Conservation (phyloP, 768 basidiomycete species). For the Mrakia blollopis region DNA sequence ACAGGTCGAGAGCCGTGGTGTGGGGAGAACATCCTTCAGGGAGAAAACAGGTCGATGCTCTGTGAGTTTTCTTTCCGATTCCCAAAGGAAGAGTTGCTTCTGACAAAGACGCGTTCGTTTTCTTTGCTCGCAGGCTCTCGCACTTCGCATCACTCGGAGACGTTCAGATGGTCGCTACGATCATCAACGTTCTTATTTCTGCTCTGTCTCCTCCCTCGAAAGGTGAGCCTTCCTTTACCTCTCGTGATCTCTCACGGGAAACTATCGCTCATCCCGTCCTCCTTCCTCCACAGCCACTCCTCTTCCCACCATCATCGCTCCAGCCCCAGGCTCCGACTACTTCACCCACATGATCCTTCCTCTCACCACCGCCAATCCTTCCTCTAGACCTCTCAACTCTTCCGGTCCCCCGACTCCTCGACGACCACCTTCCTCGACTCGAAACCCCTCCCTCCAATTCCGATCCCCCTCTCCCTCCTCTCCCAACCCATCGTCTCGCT, state of each 20-base stretch:
- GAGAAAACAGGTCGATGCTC: conserved; percentile 31
- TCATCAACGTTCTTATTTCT: conserved; percentile 52
- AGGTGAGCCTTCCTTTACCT: neutral
- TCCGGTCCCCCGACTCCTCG: neutral
- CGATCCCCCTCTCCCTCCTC: neutral
- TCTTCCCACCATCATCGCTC: neutral
- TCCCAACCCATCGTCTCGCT: neutral
- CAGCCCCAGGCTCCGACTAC: conserved; percentile 12
- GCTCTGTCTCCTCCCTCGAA: neutral
- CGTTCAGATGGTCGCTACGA: conserved; percentile 75
- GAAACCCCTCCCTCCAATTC: neutral
- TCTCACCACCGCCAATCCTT: neutral
- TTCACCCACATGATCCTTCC: conserved; percentile 15
- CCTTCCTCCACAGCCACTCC: neutral
- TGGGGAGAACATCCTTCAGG: conserved; percentile 33
- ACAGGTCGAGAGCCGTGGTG: neutral
- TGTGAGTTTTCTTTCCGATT: conserved; percentile 33
- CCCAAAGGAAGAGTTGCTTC: neutral
- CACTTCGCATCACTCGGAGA: conserved; percentile 56
- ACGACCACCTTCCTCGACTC: neutral
- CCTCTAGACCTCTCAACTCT: neutral
- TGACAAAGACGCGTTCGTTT: neutral
- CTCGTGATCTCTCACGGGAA: neutral
- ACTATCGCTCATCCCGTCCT: neutral
- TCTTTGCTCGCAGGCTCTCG: conserved; percentile 46